A percentile compares a stretch with the other conserved stretches of the same genome.
Conservation (phyloP, 2,329 filamentous ascomycete genomes). For the Aspergillus uvarum region DNA sequence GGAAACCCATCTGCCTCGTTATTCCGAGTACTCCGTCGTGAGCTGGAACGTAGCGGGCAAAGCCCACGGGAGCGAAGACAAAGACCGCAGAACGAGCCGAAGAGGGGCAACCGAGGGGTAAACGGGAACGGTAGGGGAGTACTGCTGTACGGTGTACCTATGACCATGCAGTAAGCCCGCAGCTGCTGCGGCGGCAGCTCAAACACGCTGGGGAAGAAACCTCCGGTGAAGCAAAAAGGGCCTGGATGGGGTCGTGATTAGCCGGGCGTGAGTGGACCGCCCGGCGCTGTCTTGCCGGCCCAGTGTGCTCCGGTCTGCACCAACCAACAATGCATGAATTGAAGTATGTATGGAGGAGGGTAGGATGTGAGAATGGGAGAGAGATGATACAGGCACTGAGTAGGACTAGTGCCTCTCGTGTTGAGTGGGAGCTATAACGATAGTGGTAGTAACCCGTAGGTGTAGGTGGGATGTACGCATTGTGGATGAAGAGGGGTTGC, state of each 20-base stretch:
- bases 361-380: neutral
- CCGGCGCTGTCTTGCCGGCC: neutral
- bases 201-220: neutral
- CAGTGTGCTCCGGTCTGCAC: slow-evolving; percentile 7
- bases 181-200: neutral
- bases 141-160: neutral
- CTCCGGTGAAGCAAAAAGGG: slow-evolving; percentile 4
- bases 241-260: slow-evolving; percentile 4
- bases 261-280: slow-evolving; percentile 9
- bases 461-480: neutral
- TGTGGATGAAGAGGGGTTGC: neutral
- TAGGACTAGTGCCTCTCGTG: neutral
- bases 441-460: too few relatives aligned
- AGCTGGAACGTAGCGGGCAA: neutral
- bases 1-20: neutral
- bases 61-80: neutral
- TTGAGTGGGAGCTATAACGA: neutral
- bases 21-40: neutral
- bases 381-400: neutral
- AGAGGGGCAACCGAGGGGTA: neutral
- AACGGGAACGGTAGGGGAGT: neutral
- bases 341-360: neutral
- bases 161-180: neutral
- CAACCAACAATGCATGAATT: neutral
- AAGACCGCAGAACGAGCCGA: neutral